Conservation (phyloP, 805 yeast species). For the Tanozyma kutaoensis region DNA sequence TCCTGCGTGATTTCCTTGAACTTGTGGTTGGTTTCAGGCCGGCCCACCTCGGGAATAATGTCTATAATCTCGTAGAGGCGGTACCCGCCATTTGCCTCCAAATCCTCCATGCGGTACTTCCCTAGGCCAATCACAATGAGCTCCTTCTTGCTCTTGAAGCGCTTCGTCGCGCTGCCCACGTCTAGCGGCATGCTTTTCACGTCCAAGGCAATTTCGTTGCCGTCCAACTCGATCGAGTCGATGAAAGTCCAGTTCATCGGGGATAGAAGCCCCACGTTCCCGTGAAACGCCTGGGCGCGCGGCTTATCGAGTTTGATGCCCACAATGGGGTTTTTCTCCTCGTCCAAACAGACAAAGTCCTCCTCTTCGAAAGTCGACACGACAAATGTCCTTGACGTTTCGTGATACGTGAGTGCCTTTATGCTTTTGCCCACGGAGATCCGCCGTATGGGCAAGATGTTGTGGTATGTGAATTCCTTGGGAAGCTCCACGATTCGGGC, state of each 20-base stretch:
- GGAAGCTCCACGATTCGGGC: conserved; percentile 50
- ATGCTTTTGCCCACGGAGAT: conserved; percentile 46
- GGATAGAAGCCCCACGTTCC: conserved; percentile 52
- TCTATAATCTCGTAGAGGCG: conserved; percentile 63
- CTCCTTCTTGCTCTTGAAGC: conserved; percentile 42
- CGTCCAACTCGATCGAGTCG: conserved; percentile 52
- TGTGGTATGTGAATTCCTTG: conserved; percentile 37
- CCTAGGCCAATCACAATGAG: conserved; percentile 73
- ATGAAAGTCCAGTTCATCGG: conserved; percentile 68
- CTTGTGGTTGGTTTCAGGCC: conserved; percentile 72
- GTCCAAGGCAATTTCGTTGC: conserved; percentile 51
- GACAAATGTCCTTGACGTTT: conserved; percentile 45
- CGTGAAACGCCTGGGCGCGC: conserved; percentile 43
- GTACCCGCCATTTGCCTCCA: conserved; percentile 67
- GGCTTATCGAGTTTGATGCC: conserved; percentile 42
- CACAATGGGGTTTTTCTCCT: conserved; percentile 51
- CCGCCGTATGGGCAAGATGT: conserved; percentile 45
- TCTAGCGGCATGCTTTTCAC: conserved; percentile 41
- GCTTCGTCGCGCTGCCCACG: conserved; percentile 26
- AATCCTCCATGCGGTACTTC: conserved; percentile 63
- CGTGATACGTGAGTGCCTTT: conserved; percentile 58
- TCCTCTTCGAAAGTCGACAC: conserved; percentile 46
- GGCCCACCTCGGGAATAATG: conserved; percentile 80
- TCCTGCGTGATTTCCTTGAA: conserved; percentile 64
- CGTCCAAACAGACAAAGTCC: conserved; percentile 57